Conservation (phyloP, 225 moss, liverwort and hornwort genomes). For the Straminergon stramineum region DNA sequence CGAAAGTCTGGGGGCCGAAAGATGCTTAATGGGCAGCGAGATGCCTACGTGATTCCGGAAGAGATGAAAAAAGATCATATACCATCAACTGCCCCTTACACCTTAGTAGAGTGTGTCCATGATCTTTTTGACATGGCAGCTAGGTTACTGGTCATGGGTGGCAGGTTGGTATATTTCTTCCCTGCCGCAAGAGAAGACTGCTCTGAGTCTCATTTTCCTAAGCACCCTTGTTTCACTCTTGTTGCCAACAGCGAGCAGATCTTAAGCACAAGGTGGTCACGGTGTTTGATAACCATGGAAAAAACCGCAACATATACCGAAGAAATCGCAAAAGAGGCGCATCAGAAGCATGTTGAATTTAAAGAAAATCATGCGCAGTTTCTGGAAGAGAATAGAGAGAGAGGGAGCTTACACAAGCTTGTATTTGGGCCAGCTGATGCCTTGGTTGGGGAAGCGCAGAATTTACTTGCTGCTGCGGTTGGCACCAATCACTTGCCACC, state of each 20-base stretch:
- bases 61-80: conserved; percentile 76
- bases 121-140: conserved; percentile 86
- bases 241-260: conserved; percentile 85
- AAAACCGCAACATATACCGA: conserved; percentile 59
- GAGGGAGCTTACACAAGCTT: conserved; percentile 64
- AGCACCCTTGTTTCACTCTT: conserved; percentile 84
- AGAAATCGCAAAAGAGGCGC: conserved; percentile 46
- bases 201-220: conserved; percentile 66
- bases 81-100: conserved; percentile 95
- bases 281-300: conserved; percentile 93
- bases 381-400: conserved; percentile 64
- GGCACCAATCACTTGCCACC: conserved; percentile 37
- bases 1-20: conserved; percentile 96
- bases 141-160: conserved; percentile 71
- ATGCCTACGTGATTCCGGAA: conserved; percentile 73
- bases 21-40: conserved; percentile 78
- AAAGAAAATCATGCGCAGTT: conserved; percentile 63
- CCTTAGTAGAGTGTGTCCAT: conserved; percentile 80
- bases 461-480: conserved; percentile 33
- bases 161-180: conserved; percentile 90
- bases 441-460: conserved; percentile 30
- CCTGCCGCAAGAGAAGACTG: conserved; percentile 86
- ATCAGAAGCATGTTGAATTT: conserved; percentile 53
- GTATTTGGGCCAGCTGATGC: conserved; percentile 60
- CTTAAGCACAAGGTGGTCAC: conserved; percentile 78